Evolutionary conservation across 306 rosid species (phyloP), one percentile per base, ranked within the genome.

Genomic region (Vigna angularis): DNA sequence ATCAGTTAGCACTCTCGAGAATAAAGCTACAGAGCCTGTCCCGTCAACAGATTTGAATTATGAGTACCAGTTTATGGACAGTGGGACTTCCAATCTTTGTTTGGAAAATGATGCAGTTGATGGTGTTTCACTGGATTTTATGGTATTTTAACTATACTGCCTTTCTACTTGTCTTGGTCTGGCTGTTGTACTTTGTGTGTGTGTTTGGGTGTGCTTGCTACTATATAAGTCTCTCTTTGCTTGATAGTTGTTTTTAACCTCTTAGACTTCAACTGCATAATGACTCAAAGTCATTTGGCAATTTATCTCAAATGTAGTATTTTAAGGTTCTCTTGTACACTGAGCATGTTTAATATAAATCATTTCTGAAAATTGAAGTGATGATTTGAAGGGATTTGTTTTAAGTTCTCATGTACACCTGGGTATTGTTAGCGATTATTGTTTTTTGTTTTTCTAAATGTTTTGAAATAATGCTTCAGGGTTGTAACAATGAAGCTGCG

Each of bases 1-100:
- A 72, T 85, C 93, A 96, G 99, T 75, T 78, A 62, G 83, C 16
- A 18, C 76, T 59, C 79, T 82, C 80, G 83, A 83, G 68, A 88
- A 79, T 79, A 94, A 89, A 80, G 88, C 86, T 38, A 87, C 79
- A 48, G 94, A 88, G 71, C 76, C 81, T 70, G 77, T 72, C 61
- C 79, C 79, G 20, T 49, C 86, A 53, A 66, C 87, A 49, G 62
- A 80, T 82, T 79, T 86, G 81, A 80, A 83, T 73, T 53, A 85
- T 36, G 84, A 76, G 17, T 82, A 82, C 81, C 85, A 74, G 49
- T 68, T 75, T 26, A 77, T 86, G 82, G 86, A 79, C 50, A 78
- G 86, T 51, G 90, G 82, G 84, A 72, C 80, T 70, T 81, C 90
- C 73, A 85, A 79, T 83, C 77, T 81, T 83, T 84, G 86, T 89